Evolutionary conservation across 495 filamentous ascomycete genomes (phyloP), one percentile per base, ranked within the genome.

Genomic region (Aspergillus heteromorphus): DNA sequence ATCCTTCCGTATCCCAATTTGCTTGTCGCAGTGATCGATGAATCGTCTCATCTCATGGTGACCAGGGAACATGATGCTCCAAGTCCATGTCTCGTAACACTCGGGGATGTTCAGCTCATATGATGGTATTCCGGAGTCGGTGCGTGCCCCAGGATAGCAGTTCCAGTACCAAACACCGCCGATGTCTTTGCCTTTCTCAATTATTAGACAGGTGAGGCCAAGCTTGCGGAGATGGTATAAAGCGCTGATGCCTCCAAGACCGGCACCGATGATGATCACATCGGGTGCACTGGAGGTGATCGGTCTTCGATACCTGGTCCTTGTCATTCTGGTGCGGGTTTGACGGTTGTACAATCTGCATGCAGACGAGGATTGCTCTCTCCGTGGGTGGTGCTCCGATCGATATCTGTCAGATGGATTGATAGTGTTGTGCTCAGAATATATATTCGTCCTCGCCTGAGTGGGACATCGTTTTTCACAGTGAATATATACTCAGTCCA

Each of bases 81-180:
- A 86, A 29, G 66, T 75, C 74, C 71, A 83, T 14, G 69, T 68
- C 45, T 79, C 71, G 63, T 68, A 83, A 6, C 79, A 69, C 51
- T 80, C 75, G n/a, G 74, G 73, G 17, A 70, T 69, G 9, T 71
- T 73, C 50, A 76, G 75, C 63, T 80, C 66, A 58, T 85, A 85
- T 11, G 68, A 58, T 0, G 79, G 80, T 0, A 76, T 67, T 40
- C 73, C 64, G 6, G 69, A 74, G 57, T 85, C 82, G 4, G 82
- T 78, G 0, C 75, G 59, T 11, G 65, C 66, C 1, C 69, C 69
- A 1, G 79, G 79, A 48, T 81, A 82, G 36, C 71, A 59, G 56
- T 81, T 82, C 75, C 73, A 76, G 40, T 71, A 60, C 79, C 78
- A 81, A 25, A 69, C 70, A 6, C 79, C 79, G 4, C 80, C 80